Percentiles rank a stretch among this genome's conserved stretches.
These are phyloP conservation scores for Cucurbita moschata DNA, from an alignment of 306 rosid genomes.

Conservation along the genomic window DNA sequence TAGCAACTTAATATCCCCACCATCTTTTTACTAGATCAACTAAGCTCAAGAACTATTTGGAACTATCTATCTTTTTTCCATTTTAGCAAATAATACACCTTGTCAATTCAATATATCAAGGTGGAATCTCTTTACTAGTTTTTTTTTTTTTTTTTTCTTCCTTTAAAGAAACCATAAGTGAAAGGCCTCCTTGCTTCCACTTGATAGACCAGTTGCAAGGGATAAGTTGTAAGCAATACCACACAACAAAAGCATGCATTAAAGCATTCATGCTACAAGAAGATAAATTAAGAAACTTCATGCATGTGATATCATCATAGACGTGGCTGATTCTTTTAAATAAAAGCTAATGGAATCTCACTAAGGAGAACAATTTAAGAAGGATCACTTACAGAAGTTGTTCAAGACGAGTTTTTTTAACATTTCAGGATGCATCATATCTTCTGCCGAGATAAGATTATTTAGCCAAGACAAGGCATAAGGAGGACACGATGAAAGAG, in stretches of 20 bases:
- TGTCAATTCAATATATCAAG: neutral
- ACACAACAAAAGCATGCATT: neutral
- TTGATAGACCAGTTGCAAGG: neutral
- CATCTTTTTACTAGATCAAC: neutral
- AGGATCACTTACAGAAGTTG: constrained; percentile 67
- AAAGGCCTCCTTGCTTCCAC: neutral
- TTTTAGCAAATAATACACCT: neutral
- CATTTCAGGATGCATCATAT: constrained; percentile 92
- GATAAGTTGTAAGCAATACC: neutral
- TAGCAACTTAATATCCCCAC: neutral
- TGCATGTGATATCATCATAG: neutral
- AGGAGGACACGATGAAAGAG: constrained; percentile 68
- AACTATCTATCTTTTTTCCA: neutral
- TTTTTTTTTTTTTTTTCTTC: no score
- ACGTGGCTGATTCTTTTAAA: neutral
- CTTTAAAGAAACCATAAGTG: neutral
- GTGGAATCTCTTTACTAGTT: neutral
- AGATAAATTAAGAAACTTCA: neutral
- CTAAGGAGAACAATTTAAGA: neutral
- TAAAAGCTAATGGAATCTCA: neutral
- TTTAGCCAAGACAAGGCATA: constrained; percentile 77
- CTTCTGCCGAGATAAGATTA: constrained; percentile 73
- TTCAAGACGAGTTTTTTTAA: constrained; percentile 69
- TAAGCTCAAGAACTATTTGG: neutral
- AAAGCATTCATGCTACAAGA: neutral